Percentiles rank a stretch among this genome's conserved stretches.
Evolutionary conservation across 257 asterid species (phyloP).

Genomic region (Capsicum rhomboideum): DNA sequence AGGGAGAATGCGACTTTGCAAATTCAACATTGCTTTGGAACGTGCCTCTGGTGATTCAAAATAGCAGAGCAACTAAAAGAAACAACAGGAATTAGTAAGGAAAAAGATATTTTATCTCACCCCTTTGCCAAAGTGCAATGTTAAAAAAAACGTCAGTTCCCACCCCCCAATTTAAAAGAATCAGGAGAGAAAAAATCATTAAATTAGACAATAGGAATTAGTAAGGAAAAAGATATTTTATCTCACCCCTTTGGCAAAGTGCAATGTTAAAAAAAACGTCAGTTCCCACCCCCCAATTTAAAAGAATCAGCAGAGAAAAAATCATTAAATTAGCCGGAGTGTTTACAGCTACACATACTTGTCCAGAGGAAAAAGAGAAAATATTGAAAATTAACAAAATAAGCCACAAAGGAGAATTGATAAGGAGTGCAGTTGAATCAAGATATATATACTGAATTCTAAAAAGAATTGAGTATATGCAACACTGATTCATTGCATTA

Average conservation of each 20-base stretch:
- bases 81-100: neutral
- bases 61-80: slow-evolving; percentile 28
- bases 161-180: neutral
- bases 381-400: neutral
- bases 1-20: slow-evolving; percentile 38
- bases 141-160: neutral
- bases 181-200: neutral
- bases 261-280: neutral
- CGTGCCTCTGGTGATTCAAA: slow-evolving; percentile 36
- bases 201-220: neutral
- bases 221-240: neutral
- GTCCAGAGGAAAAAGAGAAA: neutral
- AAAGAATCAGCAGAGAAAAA: neutral
- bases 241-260: neutral
- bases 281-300: neutral
- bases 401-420: neutral
- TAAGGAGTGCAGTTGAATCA: neutral
- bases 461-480: neutral
- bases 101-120: neutral
- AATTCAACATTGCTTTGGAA: slow-evolving; percentile 37
- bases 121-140: neutral
- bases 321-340: neutral
- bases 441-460: neutral
- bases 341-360: neutral
- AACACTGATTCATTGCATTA: neutral